These are phyloP conservation scores for Porogramme epimiltina DNA, from an alignment of 1,284 basidiomycete species.

Conservation along the genomic window DNA sequence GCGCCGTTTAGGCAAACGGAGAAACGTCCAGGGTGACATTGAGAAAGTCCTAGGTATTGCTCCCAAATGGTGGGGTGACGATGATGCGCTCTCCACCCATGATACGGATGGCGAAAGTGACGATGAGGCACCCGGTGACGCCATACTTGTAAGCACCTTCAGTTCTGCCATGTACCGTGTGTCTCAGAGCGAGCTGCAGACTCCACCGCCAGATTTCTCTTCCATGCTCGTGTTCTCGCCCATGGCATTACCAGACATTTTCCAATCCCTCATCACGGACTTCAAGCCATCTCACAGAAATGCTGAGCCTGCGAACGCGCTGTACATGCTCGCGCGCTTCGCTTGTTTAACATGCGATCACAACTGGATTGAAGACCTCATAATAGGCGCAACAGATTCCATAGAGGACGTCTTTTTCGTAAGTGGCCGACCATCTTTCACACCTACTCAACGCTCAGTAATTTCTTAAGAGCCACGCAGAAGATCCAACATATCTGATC, in stretches of 20 bases:
- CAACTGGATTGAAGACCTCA: constrained; percentile 88
- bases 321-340: constrained; percentile 87
- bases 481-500: constrained; percentile 84
- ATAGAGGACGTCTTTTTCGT: constrained; percentile 94
- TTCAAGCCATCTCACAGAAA: constrained; percentile 68
- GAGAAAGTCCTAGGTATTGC: constrained; percentile 56
- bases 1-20: constrained; percentile 55
- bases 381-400: constrained; percentile 87
- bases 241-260: constrained; percentile 72
- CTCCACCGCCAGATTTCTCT: constrained; percentile 70
- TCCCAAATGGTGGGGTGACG: constrained; percentile 67
- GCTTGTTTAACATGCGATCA: constrained; percentile 85
- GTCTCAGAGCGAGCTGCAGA: constrained; percentile 44
- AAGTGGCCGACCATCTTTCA: constrained; percentile 36
- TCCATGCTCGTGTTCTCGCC: constrained; percentile 93
- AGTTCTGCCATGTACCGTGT: constrained; percentile 9
- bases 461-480: constrained; percentile 64
- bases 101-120: constrained; percentile 51
- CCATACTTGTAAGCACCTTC: constrained; percentile 51
- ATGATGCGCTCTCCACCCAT: constrained; percentile 33
- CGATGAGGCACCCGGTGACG: constrained; percentile 43
- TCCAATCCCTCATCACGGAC: constrained; percentile 79
- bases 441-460: background rate
- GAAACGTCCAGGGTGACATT: constrained; percentile 53
- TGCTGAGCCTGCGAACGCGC: constrained; percentile 78